A percentile compares a stretch with the other conserved stretches of the same genome.
Evolutionary conservation across 1,139 yeast genomes (phyloP).

Genomic region (Candida pseudoviswanathii): DNA sequence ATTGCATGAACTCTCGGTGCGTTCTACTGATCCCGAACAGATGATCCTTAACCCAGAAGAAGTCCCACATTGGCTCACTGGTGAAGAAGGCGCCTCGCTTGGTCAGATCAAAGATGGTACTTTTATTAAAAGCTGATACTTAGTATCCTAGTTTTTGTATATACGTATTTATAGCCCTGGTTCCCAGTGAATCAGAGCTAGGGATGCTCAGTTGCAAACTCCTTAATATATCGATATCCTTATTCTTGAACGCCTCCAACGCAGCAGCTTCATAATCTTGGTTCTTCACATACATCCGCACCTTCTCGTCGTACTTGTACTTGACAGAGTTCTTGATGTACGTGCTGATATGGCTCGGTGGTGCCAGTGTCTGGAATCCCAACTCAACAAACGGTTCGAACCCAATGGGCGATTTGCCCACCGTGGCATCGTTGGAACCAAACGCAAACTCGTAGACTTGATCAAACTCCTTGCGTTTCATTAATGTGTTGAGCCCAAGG

Average conservation of each 20-base stretch:
- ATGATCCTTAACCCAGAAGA: conserved; percentile 53
- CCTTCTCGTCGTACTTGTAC: conserved; percentile 40
- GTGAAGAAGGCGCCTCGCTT: conserved; percentile 61
- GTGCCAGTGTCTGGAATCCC: conserved; percentile 53
- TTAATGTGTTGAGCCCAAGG: conserved; percentile 57
- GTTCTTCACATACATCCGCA: conserved; percentile 53
- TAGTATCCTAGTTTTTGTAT: conserved; percentile 35
- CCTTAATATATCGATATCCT: conserved; percentile 41
- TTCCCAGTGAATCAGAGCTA: conserved; percentile 22
- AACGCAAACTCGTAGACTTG: conserved; percentile 53
- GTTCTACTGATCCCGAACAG: conserved; percentile 25
- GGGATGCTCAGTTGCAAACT: conserved; percentile 11
- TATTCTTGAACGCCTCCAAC: conserved; percentile 58
- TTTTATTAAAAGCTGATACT: conserved; percentile 23
- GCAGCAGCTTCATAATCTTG: conserved; percentile 60
- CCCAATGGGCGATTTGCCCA: conserved; percentile 72
- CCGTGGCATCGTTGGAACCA: conserved; percentile 24
- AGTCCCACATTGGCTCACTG: conserved; percentile 79
- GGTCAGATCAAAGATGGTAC: conserved; percentile 53
- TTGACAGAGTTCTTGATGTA: conserved; percentile 38
- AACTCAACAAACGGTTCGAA: conserved; percentile 64
- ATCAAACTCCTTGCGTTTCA: conserved; percentile 59
- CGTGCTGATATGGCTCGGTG: conserved; percentile 35
- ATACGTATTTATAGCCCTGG: conserved; percentile 26
- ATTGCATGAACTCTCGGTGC: conserved; percentile 66